Evolutionary conservation across 805 yeast species (phyloP).

Genomic region (Kodamaea sagamina): DNA sequence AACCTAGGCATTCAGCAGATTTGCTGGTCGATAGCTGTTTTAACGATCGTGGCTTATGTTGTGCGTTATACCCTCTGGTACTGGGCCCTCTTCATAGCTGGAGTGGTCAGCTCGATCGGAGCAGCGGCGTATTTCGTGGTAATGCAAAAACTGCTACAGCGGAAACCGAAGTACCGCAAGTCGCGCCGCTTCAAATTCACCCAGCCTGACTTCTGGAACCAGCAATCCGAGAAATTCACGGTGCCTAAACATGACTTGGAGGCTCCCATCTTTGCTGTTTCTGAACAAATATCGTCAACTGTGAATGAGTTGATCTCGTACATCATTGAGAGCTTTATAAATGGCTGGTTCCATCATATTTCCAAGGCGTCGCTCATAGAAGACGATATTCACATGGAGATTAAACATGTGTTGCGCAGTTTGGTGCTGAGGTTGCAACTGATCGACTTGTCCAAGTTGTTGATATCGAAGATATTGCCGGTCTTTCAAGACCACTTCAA

Average conservation of each 20-base stretch:
- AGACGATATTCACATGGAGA: conserved; percentile 45
- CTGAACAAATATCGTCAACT: conserved; percentile 54
- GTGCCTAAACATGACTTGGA: conserved; percentile 10
- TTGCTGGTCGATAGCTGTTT: conserved; percentile 3
- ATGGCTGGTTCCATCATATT: conserved; percentile 56
- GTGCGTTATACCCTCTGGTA: conserved; percentile 14
- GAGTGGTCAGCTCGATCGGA: conserved; percentile 1
- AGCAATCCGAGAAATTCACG: conserved; percentile 1
- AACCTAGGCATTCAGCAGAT: background rate
- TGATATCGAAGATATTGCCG: conserved; percentile 64
- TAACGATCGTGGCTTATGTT: conserved; percentile 8
- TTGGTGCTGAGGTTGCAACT: conserved; percentile 44
- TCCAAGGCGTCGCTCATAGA: conserved; percentile 33
- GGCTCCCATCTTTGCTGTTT: conserved; percentile 44
- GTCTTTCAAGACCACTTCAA: conserved; percentile 63
- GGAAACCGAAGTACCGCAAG: background rate
- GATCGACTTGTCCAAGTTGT: conserved; percentile 56
- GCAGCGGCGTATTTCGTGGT: conserved; percentile 1
- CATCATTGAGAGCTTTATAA: conserved; percentile 54
- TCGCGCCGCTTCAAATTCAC: conserved; percentile 13
- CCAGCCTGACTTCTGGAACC: background rate
- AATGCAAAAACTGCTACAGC: conserved; percentile 2
- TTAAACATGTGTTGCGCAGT: conserved; percentile 42
- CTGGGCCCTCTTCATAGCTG: conserved; percentile 11
- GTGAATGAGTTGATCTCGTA: conserved; percentile 51